Evolutionary conservation across 805 yeast species (phyloP), one percentile per base, ranked within the genome.

Genomic region (Wickerhamomyces ciferrii): DNA sequence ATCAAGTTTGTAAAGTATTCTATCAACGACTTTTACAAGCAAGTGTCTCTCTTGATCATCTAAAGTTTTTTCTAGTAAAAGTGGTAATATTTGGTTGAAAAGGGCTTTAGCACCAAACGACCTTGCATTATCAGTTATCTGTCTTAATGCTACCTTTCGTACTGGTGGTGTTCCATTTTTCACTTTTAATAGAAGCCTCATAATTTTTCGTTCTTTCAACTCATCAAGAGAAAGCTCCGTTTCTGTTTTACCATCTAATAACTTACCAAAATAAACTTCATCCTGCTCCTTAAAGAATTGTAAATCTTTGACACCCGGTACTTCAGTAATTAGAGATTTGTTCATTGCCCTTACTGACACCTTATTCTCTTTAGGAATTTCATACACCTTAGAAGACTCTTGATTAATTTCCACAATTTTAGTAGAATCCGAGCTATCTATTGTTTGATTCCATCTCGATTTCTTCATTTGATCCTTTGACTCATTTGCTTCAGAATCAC

Each of bases 11-110:
- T 77, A 79, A 8, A 91, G 62, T 0, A 88, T 70, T 32, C 96
- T 69, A 34, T 83, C 88, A 14, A 87, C 67, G 9, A 87, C 77
- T 61, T 90, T 91, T 14, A 89, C 85, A 46, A 92, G 68, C 13
- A 89, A 62, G 66, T 88, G 95, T 17, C 96, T 74, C 62, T 92
- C 97, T 52, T 81, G 86, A 41, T 87, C 94, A 52, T 83, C 92
- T 24, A 90, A 65, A 4, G 77, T 63, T 36, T 80, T 80, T 50
- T 88, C 96, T 59, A 84, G 67, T 39, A 91, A 65, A 23, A 92
- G 64, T 0, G 97, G 96, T 15, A 91, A 67, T n/a, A 88, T 71
- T 49, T 79, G 82, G 47, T 79, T 76, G 55, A 91, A 83, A 15
- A 91, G 62, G 0, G 80, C 58, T 41, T 78, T 75, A 0, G 96